These are phyloP conservation scores for Colletotrichum sansevieriae DNA, from an alignment of 2,329 filamentous ascomycete genomes.

Conservation along the genomic window DNA sequence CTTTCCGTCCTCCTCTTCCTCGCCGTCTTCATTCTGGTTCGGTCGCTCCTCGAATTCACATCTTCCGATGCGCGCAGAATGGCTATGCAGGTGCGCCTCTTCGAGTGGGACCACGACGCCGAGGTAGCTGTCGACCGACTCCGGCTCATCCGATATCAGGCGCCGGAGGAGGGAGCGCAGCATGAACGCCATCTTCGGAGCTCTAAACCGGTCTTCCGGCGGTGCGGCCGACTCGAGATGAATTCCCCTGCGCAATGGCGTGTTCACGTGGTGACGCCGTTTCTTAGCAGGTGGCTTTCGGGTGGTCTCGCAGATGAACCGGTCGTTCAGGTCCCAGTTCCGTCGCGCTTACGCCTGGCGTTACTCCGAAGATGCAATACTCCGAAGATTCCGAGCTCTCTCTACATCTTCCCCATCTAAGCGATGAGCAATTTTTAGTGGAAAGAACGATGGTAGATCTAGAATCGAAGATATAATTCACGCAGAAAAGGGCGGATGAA, in stretches of 20 bases:
- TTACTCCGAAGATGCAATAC: conserved; percentile 4
- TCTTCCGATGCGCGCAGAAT: conserved; percentile 62
- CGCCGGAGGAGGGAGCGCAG: conserved; percentile 37
- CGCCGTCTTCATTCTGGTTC: conserved; percentile 54
- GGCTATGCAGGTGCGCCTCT: conserved; percentile 68
- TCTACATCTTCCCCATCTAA: conserved; percentile 4
- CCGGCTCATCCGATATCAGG: conserved; percentile 43
- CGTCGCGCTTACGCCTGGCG: conserved; percentile 1
- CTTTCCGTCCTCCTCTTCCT: conserved; percentile 52
- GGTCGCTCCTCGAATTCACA: conserved; percentile 57
- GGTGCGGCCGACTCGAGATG: too few relatives aligned
- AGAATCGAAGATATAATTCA: background rate
- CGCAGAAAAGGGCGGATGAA: background rate
- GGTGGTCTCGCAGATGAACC: background rate
- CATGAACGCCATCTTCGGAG: conserved; percentile 18
- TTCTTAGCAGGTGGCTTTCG: too few relatives aligned
- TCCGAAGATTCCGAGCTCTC: background rate
- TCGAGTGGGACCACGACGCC: conserved; percentile 67
- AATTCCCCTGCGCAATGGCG: background rate
- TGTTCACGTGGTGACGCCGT: background rate
- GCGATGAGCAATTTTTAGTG: background rate
- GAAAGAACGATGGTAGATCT: background rate
- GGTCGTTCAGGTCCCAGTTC: background rate
- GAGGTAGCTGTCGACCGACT: conserved; percentile 64
- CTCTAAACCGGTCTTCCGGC: background rate